Evolutionary conservation across 169 alveolate species (phyloP), one percentile per base, ranked within the genome.

Genomic region (Eimeria praecox): DNA sequence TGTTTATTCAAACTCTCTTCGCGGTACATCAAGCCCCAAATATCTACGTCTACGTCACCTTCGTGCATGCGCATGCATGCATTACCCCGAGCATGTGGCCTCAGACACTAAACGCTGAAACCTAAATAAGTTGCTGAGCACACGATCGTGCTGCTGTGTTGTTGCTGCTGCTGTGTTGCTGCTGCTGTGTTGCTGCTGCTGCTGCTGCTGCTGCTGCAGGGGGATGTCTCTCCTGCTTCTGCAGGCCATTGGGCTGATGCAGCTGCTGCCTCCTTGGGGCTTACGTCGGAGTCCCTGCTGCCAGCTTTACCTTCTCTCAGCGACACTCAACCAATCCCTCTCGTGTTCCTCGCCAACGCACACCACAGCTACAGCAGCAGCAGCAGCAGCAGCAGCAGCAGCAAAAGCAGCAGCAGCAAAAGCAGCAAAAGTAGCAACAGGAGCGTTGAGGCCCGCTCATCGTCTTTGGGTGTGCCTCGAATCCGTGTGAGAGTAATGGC

Each of bases 181-280:
- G 78, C 27, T 66, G 78, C 78, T n/a, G 78, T 66, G 78, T n/a
- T n/a, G 78, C 78, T 66, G 27, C 14, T 27, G 40, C 78, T 66
- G 10, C 78, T 66, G 78, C 78, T 66, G 78, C 16, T 66, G 78
- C 78, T 27, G 78, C 6, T 24, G 33, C 78, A 66, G 78, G 78
- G 78, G 12, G 78, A 66, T 66, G 78, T 66, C 35, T 66, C 78
- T 66, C 9, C 78, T n/a, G 33, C 78, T n/a, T 27, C 10, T 18
- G 78, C 78, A n/a, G 78, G 44, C 78, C 44, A 66, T 10, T 66
- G 78, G 78, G 78, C 78, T n/a, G 78, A 66, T n/a, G 78, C 78
- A 14, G 78, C 78, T 16, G 78, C 78, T 33, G 40, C 78, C 44
- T 66, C 78, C 27, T 66, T 66, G 40, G 78, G 78, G 40, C 27